Conservation (phyloP, 164 flowering plant genomes). For the Piper betle region DNA sequence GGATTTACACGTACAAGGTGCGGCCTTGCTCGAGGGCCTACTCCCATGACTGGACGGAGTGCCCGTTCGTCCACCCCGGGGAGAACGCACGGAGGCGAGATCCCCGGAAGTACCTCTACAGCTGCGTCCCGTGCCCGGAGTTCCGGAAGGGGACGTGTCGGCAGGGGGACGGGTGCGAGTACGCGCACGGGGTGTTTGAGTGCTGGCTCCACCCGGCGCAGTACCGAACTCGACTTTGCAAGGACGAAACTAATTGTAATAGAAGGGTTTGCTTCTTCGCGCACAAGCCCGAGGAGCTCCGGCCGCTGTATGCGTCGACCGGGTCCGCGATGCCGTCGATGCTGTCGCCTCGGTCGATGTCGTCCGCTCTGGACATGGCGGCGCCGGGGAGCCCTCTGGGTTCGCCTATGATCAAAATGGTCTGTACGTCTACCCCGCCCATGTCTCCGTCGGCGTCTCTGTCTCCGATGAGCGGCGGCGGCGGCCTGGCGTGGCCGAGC, state of each 20-base stretch:
- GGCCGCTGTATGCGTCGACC: constrained; percentile 43
- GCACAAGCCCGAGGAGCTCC: constrained; percentile 43
- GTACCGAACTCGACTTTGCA: constrained; percentile 51
- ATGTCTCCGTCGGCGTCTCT: constrained; percentile 39
- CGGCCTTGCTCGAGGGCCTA: constrained; percentile 58
- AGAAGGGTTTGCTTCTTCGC: constrained; percentile 60
- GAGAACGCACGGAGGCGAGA: constrained; percentile 62
- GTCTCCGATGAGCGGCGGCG: neutral
- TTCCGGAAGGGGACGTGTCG: constrained; percentile 48
- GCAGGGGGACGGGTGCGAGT: constrained; percentile 52
- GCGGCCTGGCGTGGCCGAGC: constrained; percentile 33
- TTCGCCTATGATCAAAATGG: constrained; percentile 22
- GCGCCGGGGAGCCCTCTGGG: constrained; percentile 4
- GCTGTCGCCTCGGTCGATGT: constrained; percentile 13
- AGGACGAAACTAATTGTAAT: constrained; percentile 37
- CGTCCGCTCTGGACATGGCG: constrained; percentile 10
- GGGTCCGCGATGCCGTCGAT: constrained; percentile 52
- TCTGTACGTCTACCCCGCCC: constrained; percentile 48
- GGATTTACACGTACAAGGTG: constrained; percentile 55
- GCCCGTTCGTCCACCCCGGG: constrained; percentile 67
- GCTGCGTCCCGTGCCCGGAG: constrained; percentile 65
- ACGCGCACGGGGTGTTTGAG: constrained; percentile 67
- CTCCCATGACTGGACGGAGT: constrained; percentile 70
- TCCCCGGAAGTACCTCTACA: constrained; percentile 50
- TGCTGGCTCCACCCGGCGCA: constrained; percentile 69